Evolutionary conservation across 768 basidiomycete genomes (phyloP), one percentile per base, ranked within the genome.

Genomic region (Agaricus blazei): DNA sequence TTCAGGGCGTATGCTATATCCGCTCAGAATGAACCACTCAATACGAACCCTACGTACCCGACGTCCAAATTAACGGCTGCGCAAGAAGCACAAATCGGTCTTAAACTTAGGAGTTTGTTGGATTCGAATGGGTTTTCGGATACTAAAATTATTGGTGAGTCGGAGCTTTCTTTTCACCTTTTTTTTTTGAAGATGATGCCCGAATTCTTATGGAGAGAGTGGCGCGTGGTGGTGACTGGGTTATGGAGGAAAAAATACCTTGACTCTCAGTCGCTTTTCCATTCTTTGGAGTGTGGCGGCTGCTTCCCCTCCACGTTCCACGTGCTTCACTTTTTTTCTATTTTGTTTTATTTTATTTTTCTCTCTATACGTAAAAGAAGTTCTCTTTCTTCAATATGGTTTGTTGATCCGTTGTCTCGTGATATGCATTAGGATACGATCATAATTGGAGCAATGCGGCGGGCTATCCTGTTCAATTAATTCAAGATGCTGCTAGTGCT

Each of bases 371-470:
- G 47, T 55, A 49, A 55, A 9, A 28, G 47, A 48, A 55, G 52
- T 15, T 19, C 19, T 19, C 15, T 26, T 24, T 54, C 24, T 34
- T 34, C 34, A 6, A 34, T 34, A 34, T 34, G 14, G 48, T 41
- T 48, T 19, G 28, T 29, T 53, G 47, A 40, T 51, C 34, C 31
- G 27, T 38, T 38, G 52, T 40, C 44, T 37, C 6, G 45, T 48
- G 54, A 40, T 54, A 28, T 44, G 11, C 23, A 48, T 55, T 42
- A 68, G 63, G 72, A 27, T 73, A 60, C 51, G 81, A 87, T 47
- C 85, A 88, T 63, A 88, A 89, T 63, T 90, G 88, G 88, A 70
- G 72, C 48, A 75, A 78, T 59, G 82, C 83, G 12, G 77, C 70
- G 4, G 67, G 70, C 8, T 87, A 89, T 59, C 82, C 87, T 1